Evolutionary conservation across 2,329 filamentous ascomycete species (phyloP), one percentile per base, ranked within the genome.

Genomic region (Reticulascus tulasneorum): DNA sequence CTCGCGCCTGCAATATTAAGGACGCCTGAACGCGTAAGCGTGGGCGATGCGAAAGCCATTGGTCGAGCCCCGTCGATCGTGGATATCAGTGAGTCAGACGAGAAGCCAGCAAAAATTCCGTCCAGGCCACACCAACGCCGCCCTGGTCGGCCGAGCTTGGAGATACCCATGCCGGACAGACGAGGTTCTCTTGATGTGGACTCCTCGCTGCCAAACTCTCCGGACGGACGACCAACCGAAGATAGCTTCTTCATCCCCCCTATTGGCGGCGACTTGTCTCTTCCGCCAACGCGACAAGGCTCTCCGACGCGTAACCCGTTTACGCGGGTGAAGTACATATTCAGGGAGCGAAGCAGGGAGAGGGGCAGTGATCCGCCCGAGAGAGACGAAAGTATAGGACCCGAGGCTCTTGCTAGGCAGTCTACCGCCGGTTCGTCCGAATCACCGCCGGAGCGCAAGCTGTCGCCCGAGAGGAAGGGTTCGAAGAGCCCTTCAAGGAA

Each of bases 221-320:
- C 77, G 5, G 70, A 71, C 17, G 51, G 70, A n/a, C 69, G 63
- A 23, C 53, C 64, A 5, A 46, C 68, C 56, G 54, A 69, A 41
- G 59, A 76, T 49, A 48, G 64, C 48, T 59, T 63, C 2, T 67
- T 74, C 21, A 71, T 82, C 33, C 77, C 78, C 5, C 72, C 71
- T 10, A 75, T 82, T 41, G 73, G 74, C 16, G 70, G 76, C 45
- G 80, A 84, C 38, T 55, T 84, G 8, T 85, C 83, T 4, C 75
- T 80, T 2, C 65, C 71, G 4, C 68, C 67, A 7, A 87, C 81
- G 49, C 74, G 83, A 17, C 69, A 75, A 2, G 66, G 67, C 3
- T 87, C 84, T 7, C 83, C 84, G 20, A 63, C 67, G 0, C 73
- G 80, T 33, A 83, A 77, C 35, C 73, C 76, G 1, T 62, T 79